phyloP scores from a whole-genome alignment of 1,284 basidiomycete genomes.

The Pterulicium gracile region DNA sequence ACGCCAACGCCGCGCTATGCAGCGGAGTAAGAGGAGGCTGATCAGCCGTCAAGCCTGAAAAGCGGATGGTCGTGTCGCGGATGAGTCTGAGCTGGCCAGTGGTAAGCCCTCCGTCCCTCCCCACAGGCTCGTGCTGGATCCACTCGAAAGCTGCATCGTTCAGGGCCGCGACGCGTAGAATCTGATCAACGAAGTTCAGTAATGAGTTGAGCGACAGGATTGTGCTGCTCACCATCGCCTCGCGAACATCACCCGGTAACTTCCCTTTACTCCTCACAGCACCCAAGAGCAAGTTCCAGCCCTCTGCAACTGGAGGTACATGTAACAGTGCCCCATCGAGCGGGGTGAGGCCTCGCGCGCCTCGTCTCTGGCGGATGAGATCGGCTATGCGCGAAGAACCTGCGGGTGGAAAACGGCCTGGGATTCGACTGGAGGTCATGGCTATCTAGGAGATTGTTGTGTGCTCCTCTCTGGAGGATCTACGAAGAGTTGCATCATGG shows the following conservation, averaged over 20 bases:
- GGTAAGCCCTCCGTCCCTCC: slow-evolving; percentile 30
- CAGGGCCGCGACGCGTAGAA: slow-evolving; percentile 39
- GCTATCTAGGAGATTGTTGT: no score
- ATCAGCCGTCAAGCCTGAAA: slow-evolving; percentile 12
- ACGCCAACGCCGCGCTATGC: slow-evolving; percentile 31
- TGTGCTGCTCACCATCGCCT: slow-evolving; percentile 31
- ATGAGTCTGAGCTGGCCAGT: slow-evolving; percentile 34
- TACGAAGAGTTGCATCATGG: no score
- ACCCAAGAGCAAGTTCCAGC: slow-evolving; percentile 38
- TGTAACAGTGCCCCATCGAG: slow-evolving; percentile 38
- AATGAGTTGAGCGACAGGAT: slow-evolving; percentile 1
- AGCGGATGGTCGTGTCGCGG: slow-evolving; percentile 24
- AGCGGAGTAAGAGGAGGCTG: slow-evolving; percentile 25
- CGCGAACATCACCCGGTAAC: slow-evolving; percentile 36
- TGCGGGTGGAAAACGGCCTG: slow-evolving; percentile 30
- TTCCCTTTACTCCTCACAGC: slow-evolving; percentile 36
- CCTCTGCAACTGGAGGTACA: slow-evolving; percentile 36
- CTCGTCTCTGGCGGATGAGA: slow-evolving; percentile 33
- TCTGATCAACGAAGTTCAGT: slow-evolving; percentile 21
- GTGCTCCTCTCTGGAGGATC: no score
- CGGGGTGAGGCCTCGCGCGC: slow-evolving; percentile 31
- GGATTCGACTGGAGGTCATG: slow-evolving; percentile 23
- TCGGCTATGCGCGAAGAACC: slow-evolving; percentile 31
- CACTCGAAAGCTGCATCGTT: slow-evolving; percentile 45
- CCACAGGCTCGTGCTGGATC: slow-evolving; percentile 44